Evolutionary conservation across 768 basidiomycete species (phyloP), one percentile per base, ranked within the genome.

Genomic region (Suillus ampliporus): DNA sequence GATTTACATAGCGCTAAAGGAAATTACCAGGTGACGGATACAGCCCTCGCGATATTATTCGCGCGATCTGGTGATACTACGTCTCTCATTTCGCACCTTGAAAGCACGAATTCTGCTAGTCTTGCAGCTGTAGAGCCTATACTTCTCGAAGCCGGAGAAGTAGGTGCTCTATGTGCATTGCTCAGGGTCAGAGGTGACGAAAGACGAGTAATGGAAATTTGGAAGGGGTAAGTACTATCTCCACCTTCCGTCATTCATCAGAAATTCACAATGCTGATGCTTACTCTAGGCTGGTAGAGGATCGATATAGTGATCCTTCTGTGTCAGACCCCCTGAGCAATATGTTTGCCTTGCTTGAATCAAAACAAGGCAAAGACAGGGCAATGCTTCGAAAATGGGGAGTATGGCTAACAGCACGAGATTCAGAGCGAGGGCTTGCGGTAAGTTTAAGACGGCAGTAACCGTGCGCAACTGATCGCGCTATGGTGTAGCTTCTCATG

Each of bases 351-450:
- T 61, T 76, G 51, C 69, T 75, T 43, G 17, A 40, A 48, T 74
- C 10, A 67, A 46, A n/a, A 65, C 76, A 64, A 59, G 48, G 2
- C 66, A 84, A 81, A 62, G 88, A 92, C 68, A 83, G 85, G 28
- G 69, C 77, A 3, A 69, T 94, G 58, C 84, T 87, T 5, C 87
- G 90, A 64, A 82, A 84, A 57, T 95, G 94, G 88, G 90, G 86
- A 3, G 76, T 92, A 9, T 97, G 95, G 95, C 76, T 97, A 23
- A 82, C 88, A 3, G 85, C 83, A 66, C 82, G 83, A 41, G 87
- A 92, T 74, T 78, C 86, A 1, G 87, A 90, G 28, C 84, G 83
- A 48, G 94, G 89, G 5, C 74, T 97, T 28, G 86, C 87, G 79
- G 94, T 92, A 64, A 52, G 71, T 68, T 50, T 47, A 52, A 43